Evolutionary conservation across 257 asterid species (phyloP).

Genomic region (Craterostigma plantagineum): DNA sequence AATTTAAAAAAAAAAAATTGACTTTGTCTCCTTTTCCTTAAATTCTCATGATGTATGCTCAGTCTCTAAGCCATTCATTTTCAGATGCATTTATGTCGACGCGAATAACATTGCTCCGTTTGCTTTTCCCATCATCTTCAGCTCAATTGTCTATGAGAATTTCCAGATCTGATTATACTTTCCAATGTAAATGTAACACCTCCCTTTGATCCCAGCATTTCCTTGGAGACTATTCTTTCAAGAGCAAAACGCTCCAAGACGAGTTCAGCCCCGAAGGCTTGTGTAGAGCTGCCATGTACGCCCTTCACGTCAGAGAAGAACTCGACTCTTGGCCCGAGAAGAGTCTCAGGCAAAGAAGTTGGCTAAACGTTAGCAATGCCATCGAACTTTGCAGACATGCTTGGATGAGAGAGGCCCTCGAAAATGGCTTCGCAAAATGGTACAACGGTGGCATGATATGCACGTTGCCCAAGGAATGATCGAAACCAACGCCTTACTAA

Average conservation of each 20-base stretch:
- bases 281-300: conserved; percentile 18
- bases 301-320: conserved; percentile 17
- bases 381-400: conserved; percentile 14
- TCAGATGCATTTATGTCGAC: too few species aligned
- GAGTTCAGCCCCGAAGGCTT: conserved; percentile 17
- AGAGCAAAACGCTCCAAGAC: conserved; percentile 21
- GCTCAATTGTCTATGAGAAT: too few species aligned
- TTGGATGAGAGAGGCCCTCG: conserved; percentile 18
- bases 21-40: too few species aligned
- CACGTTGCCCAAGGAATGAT: too few species aligned
- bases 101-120: too few species aligned
- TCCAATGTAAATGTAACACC: not conserved
- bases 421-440: conserved; percentile 10
- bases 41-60: too few species aligned
- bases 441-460: not conserved
- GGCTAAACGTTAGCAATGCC: conserved; percentile 15
- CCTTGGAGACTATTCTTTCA: conserved; percentile 15
- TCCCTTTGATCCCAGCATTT: conserved; percentile 11
- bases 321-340: conserved; percentile 19
- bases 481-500: too few species aligned
- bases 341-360: conserved; percentile 12
- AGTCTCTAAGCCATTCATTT: too few species aligned
- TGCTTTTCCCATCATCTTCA: not conserved
- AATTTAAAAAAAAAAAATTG: too few species aligned
- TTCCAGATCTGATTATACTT: not conserved